Evolutionary conservation across 1,284 basidiomycete genomes (phyloP), one percentile per base, ranked within the genome.

Genomic region (Sanguinoderma infundibulare): DNA sequence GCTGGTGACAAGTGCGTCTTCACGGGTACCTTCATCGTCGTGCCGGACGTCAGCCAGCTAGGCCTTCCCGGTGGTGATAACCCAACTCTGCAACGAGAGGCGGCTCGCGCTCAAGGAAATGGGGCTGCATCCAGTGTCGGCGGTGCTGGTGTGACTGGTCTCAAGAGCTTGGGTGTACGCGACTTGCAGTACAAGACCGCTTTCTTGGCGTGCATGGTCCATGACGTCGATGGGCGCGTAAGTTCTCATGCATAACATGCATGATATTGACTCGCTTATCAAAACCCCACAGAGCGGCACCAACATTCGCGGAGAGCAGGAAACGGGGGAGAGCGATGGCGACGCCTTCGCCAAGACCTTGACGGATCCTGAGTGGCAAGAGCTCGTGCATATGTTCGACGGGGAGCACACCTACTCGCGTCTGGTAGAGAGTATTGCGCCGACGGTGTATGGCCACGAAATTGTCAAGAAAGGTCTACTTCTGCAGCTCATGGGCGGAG

Each of bases 1-100:
- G 97, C 98, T 0, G 98, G 98, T 70, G 98, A 99, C 79, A 98
- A 98, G 78, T 98, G 96, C 75, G 90, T 96, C 44, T 99, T 99
- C 74, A 98, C 95, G 3, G 98, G 98, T 15, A 94, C 95, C 0
- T 99, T 99, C 76, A 96, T 99, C 68, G 98, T 99, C 55, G 95
- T 99, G 0, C 98, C 98, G 1, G 98, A 99, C 76, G 97, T 99
- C 36, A 94, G 95, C 62, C 96, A 98, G 75, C 86, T 99, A 28
- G 96, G 96, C 12, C 79, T 99, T 15, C 96, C 96, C 0, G 98
- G 98, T 20, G 96, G 98, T 40, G 97, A 96, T 75, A 87, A 87
- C 66, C 90, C 95, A 0, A 90, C 98, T 75, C 86, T 99, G 70
- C 93, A 95, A 79, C 84, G 96, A 49, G 95, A 98, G 75, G 86